Conservation (phyloP, 116 monocot species). For the Trichopus zeylanicus region DNA sequence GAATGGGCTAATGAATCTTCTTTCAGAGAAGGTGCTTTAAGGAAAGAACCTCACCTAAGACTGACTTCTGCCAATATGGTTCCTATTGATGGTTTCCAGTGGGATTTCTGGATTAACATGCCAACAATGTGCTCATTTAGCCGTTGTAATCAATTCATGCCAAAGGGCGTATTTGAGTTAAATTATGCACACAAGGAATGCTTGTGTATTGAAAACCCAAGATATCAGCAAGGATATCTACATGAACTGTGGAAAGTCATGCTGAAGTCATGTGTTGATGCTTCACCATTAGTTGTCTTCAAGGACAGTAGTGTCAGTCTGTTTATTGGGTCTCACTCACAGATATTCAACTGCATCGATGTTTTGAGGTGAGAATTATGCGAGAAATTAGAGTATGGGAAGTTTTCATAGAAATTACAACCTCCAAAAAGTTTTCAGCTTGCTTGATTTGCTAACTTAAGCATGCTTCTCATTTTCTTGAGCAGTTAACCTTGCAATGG, state of each 20-base stretch:
- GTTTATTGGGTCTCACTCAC: constrained; percentile 88
- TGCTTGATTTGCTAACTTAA: no score
- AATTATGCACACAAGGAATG: constrained; percentile 8
- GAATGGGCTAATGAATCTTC: constrained; percentile 10
- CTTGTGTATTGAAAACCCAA: constrained; percentile 19
- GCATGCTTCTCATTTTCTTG: no score
- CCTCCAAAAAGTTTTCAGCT: no score
- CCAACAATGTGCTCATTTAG: constrained; percentile 32
- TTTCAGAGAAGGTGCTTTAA: not conserved
- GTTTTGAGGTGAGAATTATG: constrained; percentile 36
- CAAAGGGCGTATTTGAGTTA: constrained; percentile 4
- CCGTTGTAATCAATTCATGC: constrained; percentile 43
- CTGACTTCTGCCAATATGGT: constrained; percentile 1
- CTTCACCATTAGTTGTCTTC: constrained; percentile 71
- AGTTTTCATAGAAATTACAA: no score
- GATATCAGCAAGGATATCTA: constrained; percentile 21
- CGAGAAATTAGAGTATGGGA: not conserved
- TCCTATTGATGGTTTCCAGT: constrained; percentile 13
- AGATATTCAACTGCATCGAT: constrained; percentile 63
- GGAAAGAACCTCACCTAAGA: not conserved
- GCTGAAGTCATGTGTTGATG: constrained; percentile 86
- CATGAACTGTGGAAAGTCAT: constrained; percentile 64
- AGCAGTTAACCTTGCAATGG: no score
- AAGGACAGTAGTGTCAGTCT: constrained; percentile 43
- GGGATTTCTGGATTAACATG: constrained; percentile 24